Evolutionary conservation across 2,329 filamentous ascomycete genomes (phyloP).

Genomic region (Pseudogymnoascus sp.): DNA sequence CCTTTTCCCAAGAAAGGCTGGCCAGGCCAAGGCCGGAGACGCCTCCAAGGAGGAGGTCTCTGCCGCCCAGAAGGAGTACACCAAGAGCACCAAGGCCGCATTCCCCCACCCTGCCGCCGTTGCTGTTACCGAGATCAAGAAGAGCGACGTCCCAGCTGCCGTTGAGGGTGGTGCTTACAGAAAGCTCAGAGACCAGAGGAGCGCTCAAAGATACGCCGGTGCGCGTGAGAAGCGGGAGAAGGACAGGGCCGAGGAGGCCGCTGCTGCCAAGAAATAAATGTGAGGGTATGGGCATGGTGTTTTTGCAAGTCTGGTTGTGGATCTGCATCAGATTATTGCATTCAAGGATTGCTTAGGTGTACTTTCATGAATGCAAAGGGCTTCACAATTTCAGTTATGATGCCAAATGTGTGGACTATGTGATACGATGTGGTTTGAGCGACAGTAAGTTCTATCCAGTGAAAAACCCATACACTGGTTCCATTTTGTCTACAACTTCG

Average conservation of each 20-base stretch:
- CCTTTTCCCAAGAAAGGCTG: slow-evolving; percentile 92
- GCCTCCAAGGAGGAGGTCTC: slow-evolving; percentile 73
- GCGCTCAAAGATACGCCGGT: slow-evolving; percentile 74
- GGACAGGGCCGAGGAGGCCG: slow-evolving; percentile 78
- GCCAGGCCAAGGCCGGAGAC: slow-evolving; percentile 90
- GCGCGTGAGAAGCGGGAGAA: slow-evolving; percentile 87
- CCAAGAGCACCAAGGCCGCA: slow-evolving; percentile 46
- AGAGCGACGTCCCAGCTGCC: slow-evolving; percentile 69
- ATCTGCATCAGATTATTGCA: slow-evolving; percentile 25
- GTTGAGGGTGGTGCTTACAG: slow-evolving; percentile 79
- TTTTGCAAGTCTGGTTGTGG: slow-evolving; percentile 24
- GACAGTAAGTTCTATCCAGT: background rate
- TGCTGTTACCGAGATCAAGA: slow-evolving; percentile 67
- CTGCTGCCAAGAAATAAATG: slow-evolving; percentile 72
- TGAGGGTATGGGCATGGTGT: slow-evolving; percentile 25
- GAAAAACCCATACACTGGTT: background rate
- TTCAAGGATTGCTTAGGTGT: slow-evolving; percentile 29
- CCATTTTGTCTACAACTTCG: background rate
- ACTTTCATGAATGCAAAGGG: slow-evolving; percentile 32
- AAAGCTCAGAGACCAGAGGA: slow-evolving; percentile 76
- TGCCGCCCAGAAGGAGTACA: slow-evolving; percentile 53
- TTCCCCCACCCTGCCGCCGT: slow-evolving; percentile 68
- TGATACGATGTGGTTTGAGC: background rate
- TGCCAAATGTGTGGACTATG: background rate
- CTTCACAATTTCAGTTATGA: slow-evolving; percentile 11